Evolutionary conservation across 2,329 filamentous ascomycete species (phyloP), one percentile per base, ranked within the genome.

Genomic region (Chaetomiaceae sp.): DNA sequence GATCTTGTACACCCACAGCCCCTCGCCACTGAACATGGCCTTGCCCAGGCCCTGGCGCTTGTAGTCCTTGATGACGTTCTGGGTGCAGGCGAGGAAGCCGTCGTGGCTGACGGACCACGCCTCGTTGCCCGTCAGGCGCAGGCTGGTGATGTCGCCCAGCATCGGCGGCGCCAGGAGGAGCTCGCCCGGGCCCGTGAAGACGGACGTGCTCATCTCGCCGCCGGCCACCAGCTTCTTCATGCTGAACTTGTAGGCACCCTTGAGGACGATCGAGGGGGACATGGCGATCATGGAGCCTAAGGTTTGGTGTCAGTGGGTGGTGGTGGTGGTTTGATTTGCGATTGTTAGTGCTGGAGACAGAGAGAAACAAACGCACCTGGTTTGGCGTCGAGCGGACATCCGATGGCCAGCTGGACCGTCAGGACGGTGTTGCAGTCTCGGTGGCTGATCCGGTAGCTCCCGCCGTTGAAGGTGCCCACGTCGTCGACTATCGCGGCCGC

Each of bases 401-500:
- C 90, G 66, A 93, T 86, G 12, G 92, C 92, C 40, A 97, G 72
- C 67, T 96, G 92, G 19, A 96, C 70, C 0, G 91, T 97, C 55
- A 96, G 69, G 58, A 96, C 85, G 1, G 87, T 90, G 67, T 97
- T 99, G 52, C 82, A 85, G 67, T 96, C 90, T 19, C 93, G 79
- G 65, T 99, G 93, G 63, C 88, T 93, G 65, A 97, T 90, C 38
- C 93, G 80, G 66, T 92, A 99, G 64, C 87, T 92, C 12, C 93
- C 93, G 14, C 93, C 93, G 65, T 97, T 97, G 74, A 97, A 99
- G 0, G 87, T 93, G n/a, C 93, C 93, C 2, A 95, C 82, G 60
- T 96, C 91, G 67, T 97, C 93, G 25, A 82, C 74, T 1, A 79
- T 77, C 6, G 53, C 44, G 27, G 70, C 69, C 0, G 79, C 82